Evolutionary conservation across 176 grass and related monocot genomes (phyloP), one percentile per base, ranked within the genome.

Genomic region (Triticum turgidum): DNA sequence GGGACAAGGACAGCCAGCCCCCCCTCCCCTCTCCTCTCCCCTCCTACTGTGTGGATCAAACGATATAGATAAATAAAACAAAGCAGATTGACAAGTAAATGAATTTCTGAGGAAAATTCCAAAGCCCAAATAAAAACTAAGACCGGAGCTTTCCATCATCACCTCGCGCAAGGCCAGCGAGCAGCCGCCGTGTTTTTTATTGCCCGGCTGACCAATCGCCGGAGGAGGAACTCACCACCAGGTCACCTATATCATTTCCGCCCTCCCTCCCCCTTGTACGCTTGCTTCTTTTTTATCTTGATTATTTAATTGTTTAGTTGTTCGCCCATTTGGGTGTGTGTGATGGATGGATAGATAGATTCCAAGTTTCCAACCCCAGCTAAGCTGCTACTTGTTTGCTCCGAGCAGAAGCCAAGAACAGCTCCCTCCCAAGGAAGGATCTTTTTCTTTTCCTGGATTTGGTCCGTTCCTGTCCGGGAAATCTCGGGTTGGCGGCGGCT

Each of bases 331-430:
- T 76, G 69, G 77, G 79, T 80, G 87, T 54, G 81, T 58, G 84
- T 65, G 82, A 68, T 85, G 87, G 14, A 68, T 21, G 14, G 78
- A 62, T 72, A 25, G 86, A 82, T 10, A 91, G 82, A 91, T 88
- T 88, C 90, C 82, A 63, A 91, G 82, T 88, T 88, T 88, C 90
- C 82, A 63, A 63, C 82, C 54, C 51, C 77, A 52, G 84, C 68
- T 88, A 38, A 69, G 80, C 75, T 88, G 78, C 52, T 88, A 62
- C 32, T 61, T 27, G 68, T 65, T 63, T 49, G 11, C 47, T 61
- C 62, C 45, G 10, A 45, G 76, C 30, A 38, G 45, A 81, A 79
- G 69, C 67, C 77, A 82, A 69, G 77, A 85, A 88, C 86, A 78
- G 71, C 76, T 88, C 78, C 71, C 68, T 88, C 82, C 71, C 86